These are phyloP conservation scores for Prototheca cutis DNA, from an alignment of 163 green algal species.

Conservation along the genomic window DNA sequence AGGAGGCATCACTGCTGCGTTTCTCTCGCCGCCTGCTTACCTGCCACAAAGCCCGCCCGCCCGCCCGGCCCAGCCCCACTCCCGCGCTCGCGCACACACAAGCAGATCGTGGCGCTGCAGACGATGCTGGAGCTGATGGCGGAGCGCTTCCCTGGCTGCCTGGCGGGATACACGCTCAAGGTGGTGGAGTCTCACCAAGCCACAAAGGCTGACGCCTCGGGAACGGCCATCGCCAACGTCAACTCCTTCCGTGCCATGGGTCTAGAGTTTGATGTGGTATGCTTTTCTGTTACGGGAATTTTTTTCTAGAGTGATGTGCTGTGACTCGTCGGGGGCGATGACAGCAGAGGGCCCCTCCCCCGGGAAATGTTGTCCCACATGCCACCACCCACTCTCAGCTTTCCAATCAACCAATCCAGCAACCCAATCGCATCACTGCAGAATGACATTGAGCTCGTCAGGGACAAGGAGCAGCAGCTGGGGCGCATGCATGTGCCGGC, in stretches of 20 bases:
- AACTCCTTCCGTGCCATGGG: conserved; percentile 67
- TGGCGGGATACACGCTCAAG: conserved; percentile 85
- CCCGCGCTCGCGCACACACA: background rate
- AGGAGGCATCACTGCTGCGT: background rate
- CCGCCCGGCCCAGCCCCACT: too few species aligned
- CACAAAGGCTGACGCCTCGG: conserved; percentile 91
- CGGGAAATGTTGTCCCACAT: too few species aligned
- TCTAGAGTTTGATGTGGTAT: conserved; percentile 42
- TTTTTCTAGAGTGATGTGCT: too few species aligned
- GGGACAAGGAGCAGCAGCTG: conserved; percentile 63
- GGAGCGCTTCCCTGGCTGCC: conserved; percentile 77
- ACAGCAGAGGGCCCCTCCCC: too few species aligned
- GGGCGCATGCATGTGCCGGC: conserved; percentile 78
- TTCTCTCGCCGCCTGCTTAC: background rate
- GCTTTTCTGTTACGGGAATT: background rate
- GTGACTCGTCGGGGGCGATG: too few species aligned
- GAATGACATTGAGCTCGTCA: conserved; percentile 77
- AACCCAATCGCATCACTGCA: conserved; percentile 14
- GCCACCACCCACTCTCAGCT: too few species aligned
- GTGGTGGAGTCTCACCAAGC: conserved; percentile 91
- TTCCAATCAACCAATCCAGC: too few species aligned
- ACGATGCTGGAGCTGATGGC: conserved; percentile 83
- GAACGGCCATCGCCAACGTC: conserved; percentile 91
- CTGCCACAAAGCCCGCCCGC: too few species aligned
- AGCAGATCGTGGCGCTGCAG: conserved; percentile 86